Conservation (phyloP, 257 asterid species). For the Solanum lycopersicoides region DNA sequence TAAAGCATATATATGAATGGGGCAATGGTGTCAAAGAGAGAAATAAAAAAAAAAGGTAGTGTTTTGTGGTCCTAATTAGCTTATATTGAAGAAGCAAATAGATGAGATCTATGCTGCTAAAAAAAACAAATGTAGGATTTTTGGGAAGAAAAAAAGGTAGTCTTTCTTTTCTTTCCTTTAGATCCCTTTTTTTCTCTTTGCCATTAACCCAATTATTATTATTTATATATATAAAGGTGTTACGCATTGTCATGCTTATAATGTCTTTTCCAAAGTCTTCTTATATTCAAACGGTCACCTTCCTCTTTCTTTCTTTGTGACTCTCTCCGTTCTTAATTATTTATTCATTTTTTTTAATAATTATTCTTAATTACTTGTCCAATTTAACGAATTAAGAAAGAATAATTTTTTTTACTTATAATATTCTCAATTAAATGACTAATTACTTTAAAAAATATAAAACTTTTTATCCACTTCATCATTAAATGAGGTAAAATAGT, state of each 20-base stretch:
- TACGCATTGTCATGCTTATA: not conserved
- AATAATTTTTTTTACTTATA: too few relatives aligned
- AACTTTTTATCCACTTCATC: too few relatives aligned
- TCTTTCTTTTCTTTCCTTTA: not conserved
- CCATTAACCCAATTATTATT: not conserved
- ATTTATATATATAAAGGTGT: not conserved
- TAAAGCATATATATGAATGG: not conserved
- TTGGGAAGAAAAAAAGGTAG: not conserved
- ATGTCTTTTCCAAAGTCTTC: slow-evolving; percentile 24
- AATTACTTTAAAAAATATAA: too few relatives aligned
- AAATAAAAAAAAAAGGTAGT: too few relatives aligned
- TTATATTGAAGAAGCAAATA: not conserved
- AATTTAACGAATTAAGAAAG: too few relatives aligned
- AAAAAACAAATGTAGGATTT: not conserved
- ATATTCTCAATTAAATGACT: too few relatives aligned
- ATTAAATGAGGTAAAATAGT: too few relatives aligned
- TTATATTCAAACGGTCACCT: not conserved
- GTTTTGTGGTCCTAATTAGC: not conserved
- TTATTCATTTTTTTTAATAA: too few relatives aligned
- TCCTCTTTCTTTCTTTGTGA: not conserved
- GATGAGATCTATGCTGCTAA: not conserved
- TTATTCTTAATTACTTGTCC: too few relatives aligned
- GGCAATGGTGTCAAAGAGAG: not conserved
- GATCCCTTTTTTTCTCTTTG: not conserved
- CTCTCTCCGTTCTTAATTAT: too few relatives aligned